Base-by-base conservation (phyloP, 2,329 filamentous ascomycete species). In the Alternaria sp. region DNA sequence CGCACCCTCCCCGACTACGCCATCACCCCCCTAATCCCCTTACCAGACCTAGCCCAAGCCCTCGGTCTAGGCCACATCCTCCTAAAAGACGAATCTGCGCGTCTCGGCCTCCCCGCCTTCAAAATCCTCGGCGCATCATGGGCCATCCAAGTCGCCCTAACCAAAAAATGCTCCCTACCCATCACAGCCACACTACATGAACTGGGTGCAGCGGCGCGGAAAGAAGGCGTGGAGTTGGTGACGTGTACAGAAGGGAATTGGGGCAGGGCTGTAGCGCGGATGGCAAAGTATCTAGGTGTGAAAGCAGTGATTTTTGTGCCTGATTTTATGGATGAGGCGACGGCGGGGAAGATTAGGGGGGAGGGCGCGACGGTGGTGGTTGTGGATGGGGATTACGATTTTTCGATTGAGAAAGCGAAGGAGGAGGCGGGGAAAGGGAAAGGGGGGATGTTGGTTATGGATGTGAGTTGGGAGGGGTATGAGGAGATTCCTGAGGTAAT, bases 121-220 rank as follows among this genome's bases (percentile, higher is more conserved):
- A 96, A 96, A 78, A 92, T 94, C 47, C 85, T 94, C 0, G 92
- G 92, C 20, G 92, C 92, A 1, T 92, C 90, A 1, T 95, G 91
- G 91, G 91, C 87, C 0, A 84, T 87, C 4, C 90, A 88, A 69
- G 85, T 86, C 7, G 87, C 89, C 14, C 72, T 92, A 7, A 74
- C 81, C 0, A 72, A 79, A 2, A 76, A 80, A 8, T 77, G 89
- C 0, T 76, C 74, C 2, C 77, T 88, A 0, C 76, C 83, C 0
- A 66, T 81, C 0, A 80, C 81, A 1, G 75, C 83, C 0, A 74
- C 79, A 4, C 71, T 90, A 0, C 78, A 83, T 0, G 78, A 83
- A 0, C 68, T 90, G 1, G 79, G 80, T 3, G 23, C 55, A n/a
- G 67, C 65, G 18, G 71, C 72, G n/a, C 58, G 65, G 10, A 49